Evolutionary conservation across 805 yeast species (phyloP).

Genomic region (Lipomyces orientalis): DNA sequence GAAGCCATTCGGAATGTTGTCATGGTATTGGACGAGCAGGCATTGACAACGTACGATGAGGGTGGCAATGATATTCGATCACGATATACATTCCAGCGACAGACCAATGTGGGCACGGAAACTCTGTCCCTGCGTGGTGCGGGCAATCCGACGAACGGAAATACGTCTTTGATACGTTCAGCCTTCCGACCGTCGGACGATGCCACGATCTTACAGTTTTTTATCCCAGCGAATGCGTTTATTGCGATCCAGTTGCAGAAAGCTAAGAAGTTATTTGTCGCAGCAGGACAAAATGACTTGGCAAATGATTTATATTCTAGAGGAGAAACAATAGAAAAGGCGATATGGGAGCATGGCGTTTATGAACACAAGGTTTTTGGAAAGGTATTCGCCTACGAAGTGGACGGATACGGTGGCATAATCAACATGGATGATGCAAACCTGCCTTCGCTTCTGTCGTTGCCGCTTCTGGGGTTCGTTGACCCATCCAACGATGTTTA

Average conservation of each 20-base stretch:
- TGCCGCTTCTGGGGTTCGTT: conserved; percentile 78
- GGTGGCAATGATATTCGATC: conserved; percentile 46
- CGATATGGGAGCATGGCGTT: conserved; percentile 67
- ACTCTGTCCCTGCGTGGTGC: conserved; percentile 78
- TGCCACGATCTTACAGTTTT: conserved; percentile 77
- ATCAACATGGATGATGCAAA: conserved; percentile 86
- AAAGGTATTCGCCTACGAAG: conserved; percentile 82
- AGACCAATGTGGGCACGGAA: conserved; percentile 76
- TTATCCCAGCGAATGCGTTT: conserved; percentile 86
- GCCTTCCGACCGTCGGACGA: conserved; percentile 91
- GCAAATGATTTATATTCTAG: conserved; percentile 46
- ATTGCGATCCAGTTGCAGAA: conserved; percentile 60
- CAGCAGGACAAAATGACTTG: conserved; percentile 35
- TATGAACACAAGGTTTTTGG: conserved; percentile 74
- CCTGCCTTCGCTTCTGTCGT: conserved; percentile 72
- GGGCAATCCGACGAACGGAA: conserved; percentile 80
- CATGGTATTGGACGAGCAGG: conserved; percentile 62
- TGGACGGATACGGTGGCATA: conserved; percentile 82
- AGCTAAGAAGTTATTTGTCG: conserved; percentile 35
- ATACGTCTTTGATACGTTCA: conserved; percentile 75
- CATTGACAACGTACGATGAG: conserved; percentile 56
- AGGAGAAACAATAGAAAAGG: conserved; percentile 55
- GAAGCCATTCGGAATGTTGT: conserved; percentile 48
- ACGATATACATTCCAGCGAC: conserved; percentile 71
- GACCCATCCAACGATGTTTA: conserved; percentile 61